Base-by-base conservation (phyloP, 768 basidiomycete species). In the Suillus subluteus region DNA sequence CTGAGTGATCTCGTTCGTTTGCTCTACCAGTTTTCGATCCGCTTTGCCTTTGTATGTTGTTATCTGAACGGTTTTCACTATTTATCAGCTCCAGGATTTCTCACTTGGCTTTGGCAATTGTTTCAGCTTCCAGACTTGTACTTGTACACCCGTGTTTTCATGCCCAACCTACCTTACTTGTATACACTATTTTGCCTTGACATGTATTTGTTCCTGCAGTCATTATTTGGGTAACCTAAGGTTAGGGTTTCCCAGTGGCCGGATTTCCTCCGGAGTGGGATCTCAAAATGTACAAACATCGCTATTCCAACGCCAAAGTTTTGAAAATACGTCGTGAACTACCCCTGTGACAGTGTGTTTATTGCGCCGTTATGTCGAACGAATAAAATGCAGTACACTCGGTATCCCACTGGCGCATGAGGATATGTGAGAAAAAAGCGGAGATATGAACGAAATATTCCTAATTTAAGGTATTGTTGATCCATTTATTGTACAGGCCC, bases 141-240 rank as follows among this genome's bases (percentile, higher is more conserved):
- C 59, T 58, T 62, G 62, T 61, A 40, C 62, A 50, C 56, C 58
- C 26, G 23, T 9, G 35, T 37, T 37, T 37, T 37, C 37, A 37
- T 37, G 23, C 55, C 68, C 67, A 61, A 30, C 72, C 64, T 78
- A 78, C 65, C 65, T 67, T 78, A 76, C 69, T 52, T 77, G 75
- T 76, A 78, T 58, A 78, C 32, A 32, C 44, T 78, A 68, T 75
- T 75, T 78, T 78, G 56, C 65, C 68, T 58, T 26, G 32, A 56
- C 63, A 21, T 77, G 75, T 76, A 78, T 71, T 69, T 73, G 68
- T 69, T 46, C 38, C 30, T 58, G 4, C 23, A n/a, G 63, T 7
- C 40, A 50, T n/a, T 18, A 26, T 15, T 35, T 23, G 16, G 35
- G 62, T 38, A 52, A 64, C 52, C 52, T 16, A 18, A 54, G 30